Evolutionary conservation across 2,329 filamentous ascomycete genomes (phyloP).

Genomic region (Fusarium pseudoanthophilum): DNA sequence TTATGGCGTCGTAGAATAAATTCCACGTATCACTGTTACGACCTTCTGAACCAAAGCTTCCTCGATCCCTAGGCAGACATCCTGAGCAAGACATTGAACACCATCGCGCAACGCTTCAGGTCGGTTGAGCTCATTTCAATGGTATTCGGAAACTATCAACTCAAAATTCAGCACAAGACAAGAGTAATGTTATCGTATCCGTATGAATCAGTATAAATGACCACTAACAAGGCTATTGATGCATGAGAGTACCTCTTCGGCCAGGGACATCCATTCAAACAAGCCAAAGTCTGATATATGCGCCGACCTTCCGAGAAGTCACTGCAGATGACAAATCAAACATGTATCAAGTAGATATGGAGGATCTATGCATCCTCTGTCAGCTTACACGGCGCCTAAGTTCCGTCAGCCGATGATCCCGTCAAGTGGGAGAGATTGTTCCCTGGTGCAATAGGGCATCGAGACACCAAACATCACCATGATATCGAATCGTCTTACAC

Average conservation of each 20-base stretch:
- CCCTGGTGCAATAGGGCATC: background rate
- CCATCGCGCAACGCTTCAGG: too few species aligned
- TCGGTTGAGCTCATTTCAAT: accelerated
- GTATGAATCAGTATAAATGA: background rate
- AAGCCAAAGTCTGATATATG: too few species aligned
- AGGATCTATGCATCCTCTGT: background rate
- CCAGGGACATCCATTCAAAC: background rate
- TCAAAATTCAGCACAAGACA: accelerated
- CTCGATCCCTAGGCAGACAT: background rate
- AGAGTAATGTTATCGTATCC: accelerated
- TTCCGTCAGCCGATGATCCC: background rate
- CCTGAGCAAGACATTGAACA: background rate
- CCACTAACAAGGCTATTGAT: too few species aligned
- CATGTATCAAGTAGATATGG: too few species aligned
- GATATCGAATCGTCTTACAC: background rate
- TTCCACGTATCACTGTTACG: too few species aligned
- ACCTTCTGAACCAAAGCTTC: background rate
- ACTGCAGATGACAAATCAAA: background rate
- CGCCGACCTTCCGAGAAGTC: background rate
- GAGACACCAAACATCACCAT: background rate
- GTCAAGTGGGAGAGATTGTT: background rate
- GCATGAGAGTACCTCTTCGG: too few species aligned
- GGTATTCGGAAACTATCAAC: accelerated
- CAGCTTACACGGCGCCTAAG: background rate
- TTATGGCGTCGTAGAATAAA: background rate